Base-by-base conservation (phyloP, 2,329 filamentous ascomycete genomes). In the Lomentospora prolificans region DNA sequence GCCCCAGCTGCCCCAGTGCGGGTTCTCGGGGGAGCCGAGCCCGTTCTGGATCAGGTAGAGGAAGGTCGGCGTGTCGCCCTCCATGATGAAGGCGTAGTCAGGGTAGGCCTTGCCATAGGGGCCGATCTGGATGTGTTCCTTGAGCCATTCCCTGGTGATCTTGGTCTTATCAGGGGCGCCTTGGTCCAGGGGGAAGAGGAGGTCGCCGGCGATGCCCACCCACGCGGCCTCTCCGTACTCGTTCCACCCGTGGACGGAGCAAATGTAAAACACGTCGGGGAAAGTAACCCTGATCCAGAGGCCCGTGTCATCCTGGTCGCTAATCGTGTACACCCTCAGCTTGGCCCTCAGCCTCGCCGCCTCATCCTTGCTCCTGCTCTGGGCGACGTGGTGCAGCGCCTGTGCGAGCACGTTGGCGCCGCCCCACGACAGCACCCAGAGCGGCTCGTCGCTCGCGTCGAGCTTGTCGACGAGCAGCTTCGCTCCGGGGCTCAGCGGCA, bases 221-320 rank as follows among this genome's bases (percentile, higher is more conserved):
- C 80, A 83, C 0, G 79, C 67, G 0, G 80, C 79, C 53, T 74
- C 61, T 2, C 70, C 71, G 58, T 83, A 84, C 51, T 76, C 68
- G 60, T 77, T 78, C 73, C 75, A 83, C 5, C 72, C 78, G 61
- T 83, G 80, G 1, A 81, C 64, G 0, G 75, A 79, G 10, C 67
- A 69, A 55, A 83, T 80, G 64, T 80, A 82, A 60, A 79, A 76
- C 4, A 83, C 62, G 24, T 77, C 72, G 0, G 80, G 78, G 58
- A 75, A 82, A 2, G 70, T 72, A 48, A 69, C 65, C 14, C 80
- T 74, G 33, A 84, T 76, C 79, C 79, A 83, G 1, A 72, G 65
- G 0, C 78, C 79, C 0, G 76, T 74, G 58, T 84, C 74, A 58
- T 83, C 80, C 60, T 83, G 80, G 60, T 83, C 80, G 5, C 77